These are phyloP conservation scores for Coemansia sp. DNA, from an alignment of 192 early-diverging fungal genomes.

Conservation along the genomic window DNA sequence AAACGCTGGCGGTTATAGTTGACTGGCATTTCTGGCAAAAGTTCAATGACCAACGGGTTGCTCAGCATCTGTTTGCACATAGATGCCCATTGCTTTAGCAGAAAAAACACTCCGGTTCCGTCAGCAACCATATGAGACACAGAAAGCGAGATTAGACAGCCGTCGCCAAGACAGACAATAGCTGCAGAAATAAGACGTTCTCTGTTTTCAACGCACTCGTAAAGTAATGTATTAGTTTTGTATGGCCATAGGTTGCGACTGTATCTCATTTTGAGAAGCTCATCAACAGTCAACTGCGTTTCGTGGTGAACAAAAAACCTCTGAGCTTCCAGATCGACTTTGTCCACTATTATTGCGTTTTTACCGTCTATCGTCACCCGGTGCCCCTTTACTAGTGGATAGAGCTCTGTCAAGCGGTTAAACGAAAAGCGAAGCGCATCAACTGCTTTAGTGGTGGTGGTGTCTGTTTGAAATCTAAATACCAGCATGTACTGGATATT, in stretches of 20 bases:
- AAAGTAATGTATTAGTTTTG: background rate
- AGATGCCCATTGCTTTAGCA: conserved; percentile 25
- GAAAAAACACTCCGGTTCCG: conserved; percentile 12
- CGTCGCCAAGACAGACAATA: conserved; percentile 14
- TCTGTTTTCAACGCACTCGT: conserved; percentile 7
- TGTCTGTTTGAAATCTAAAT: background rate
- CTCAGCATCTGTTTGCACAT: conserved; percentile 5
- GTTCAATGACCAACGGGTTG: background rate
- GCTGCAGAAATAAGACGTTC: conserved; percentile 16
- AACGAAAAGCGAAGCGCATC: conserved; percentile 1
- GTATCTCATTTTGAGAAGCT: conserved; percentile 16
- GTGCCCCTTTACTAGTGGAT: conserved; percentile 22
- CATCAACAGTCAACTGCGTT: conserved; percentile 2
- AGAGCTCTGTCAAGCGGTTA: conserved; percentile 11
- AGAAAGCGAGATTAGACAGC: conserved; percentile 15
- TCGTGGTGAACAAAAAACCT: conserved; percentile 12
- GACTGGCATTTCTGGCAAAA: conserved; percentile 11
- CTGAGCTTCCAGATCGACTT: conserved; percentile 8
- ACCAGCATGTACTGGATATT: conserved; percentile 18
- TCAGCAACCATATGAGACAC: conserved; percentile 29
- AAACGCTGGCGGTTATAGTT: conserved; percentile 20
- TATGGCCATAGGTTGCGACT: conserved; percentile 27
- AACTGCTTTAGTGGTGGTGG: background rate
- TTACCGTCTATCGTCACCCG: background rate
- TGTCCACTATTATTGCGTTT: conserved; percentile 14